Base-by-base conservation (phyloP, 352 stramenopile genomes). In the Phytopythium aichiense region DNA sequence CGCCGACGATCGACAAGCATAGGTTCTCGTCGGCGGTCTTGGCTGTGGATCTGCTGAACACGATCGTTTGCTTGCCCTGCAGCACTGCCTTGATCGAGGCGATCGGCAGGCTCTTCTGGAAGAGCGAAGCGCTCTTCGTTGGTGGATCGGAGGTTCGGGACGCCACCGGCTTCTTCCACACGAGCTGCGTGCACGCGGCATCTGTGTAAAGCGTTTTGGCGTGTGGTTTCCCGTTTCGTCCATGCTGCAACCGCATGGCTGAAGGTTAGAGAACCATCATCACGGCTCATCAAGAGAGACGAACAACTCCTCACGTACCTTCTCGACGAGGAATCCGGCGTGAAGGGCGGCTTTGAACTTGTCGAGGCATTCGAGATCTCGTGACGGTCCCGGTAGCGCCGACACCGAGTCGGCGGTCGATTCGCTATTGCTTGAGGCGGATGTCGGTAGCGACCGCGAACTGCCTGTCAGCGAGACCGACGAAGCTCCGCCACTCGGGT, bases 301-400 rank as follows among this genome's bases (percentile, higher is more conserved):
- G 0, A 58, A 33, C 9, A 30, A 61, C 18, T 15, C 11, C 0
- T 25, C 0, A 3, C 61, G 25, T 51, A 84, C 75, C 71, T 84
- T 84, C 58, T 82, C 75, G 20, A 82, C 66, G 2, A 80, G 33
- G 8, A 82, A 72, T 2, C 75, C 75, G 45, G 59, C 46, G 30
- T 73, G 69, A n/a, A 84, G 58, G 37, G 69, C 69, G 56, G 56
- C 31, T 52, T 78, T 80, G 65, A 84, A 80, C 28, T 49, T 69
- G 7, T 66, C 64, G 31, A 84, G 46, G 2, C 51, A 40, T 22
- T 45, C 22, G 2, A 31, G 28, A 1, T 56, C 55, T 7, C 50
- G 28, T 7, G 15, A 35, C n/a, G 31, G 38, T 9, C 52, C 12
- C 16, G 42, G 33, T 30, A 56, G 18, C 11, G n/a, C 18, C 4